phyloP scores from a whole-genome alignment of 306 rosid species.

The Myrica gale region DNA sequence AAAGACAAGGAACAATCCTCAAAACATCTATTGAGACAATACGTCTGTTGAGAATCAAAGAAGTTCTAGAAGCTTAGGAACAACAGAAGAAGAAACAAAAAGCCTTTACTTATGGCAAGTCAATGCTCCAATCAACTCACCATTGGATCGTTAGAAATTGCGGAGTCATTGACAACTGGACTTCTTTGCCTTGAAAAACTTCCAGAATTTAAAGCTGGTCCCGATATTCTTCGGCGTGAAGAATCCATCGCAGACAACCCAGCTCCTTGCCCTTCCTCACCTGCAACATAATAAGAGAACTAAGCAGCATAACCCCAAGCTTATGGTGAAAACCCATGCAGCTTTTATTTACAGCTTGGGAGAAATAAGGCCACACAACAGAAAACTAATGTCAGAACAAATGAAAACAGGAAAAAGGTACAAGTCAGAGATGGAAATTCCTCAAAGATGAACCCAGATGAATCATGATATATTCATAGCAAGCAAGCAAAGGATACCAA shows the following conservation, averaged over 20 bases:
- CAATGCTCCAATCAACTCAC: constrained; percentile 32
- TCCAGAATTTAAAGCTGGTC: constrained; percentile 57
- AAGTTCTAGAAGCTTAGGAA: background rate
- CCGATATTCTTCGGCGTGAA: constrained; percentile 67
- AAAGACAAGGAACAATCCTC: too few relatives aligned
- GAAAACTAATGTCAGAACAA: constrained; percentile 16
- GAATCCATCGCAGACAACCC: constrained; percentile 72
- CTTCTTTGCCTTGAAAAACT: constrained; percentile 46
- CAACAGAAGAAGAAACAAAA: constrained; percentile 14
- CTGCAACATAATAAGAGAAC: constrained; percentile 36
- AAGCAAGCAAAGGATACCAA: background rate
- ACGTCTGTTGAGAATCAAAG: background rate
- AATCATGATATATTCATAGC: background rate
- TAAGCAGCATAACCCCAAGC: background rate
- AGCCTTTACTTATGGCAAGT: background rate
- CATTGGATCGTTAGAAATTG: constrained; percentile 40
- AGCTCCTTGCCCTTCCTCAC: constrained; percentile 65
- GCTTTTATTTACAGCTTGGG: constrained; percentile 8
- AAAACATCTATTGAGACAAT: too few relatives aligned
- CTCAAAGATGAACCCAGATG: background rate
- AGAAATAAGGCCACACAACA: constrained; percentile 1
- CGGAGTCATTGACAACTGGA: constrained; percentile 38
- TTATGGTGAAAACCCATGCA: constrained; percentile 9
- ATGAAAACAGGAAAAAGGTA: background rate
- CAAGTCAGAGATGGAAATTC: background rate